Evolutionary conservation across 306 rosid genomes (phyloP).

Genomic region (Citrullus colocynthis): DNA sequence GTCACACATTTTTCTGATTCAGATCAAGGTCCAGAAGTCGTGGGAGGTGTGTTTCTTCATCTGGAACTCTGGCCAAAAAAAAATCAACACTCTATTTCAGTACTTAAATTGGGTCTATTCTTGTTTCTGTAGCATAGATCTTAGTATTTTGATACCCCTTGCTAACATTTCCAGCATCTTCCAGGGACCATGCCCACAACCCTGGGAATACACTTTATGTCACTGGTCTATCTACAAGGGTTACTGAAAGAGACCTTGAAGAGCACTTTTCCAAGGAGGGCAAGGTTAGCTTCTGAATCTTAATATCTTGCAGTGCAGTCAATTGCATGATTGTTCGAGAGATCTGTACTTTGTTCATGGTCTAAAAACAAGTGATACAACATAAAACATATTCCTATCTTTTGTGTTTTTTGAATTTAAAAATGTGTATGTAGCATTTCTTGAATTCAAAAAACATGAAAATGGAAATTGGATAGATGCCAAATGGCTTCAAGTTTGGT

Average conservation of each 20-base stretch:
- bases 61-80: background rate
- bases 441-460: background rate
- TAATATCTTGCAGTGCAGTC: background rate
- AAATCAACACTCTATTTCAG: background rate
- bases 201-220: slow-evolving; percentile 84
- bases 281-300: slow-evolving; percentile 36
- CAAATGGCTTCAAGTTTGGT: background rate
- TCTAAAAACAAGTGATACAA: background rate
- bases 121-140: background rate
- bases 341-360: background rate
- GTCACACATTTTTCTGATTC: slow-evolving; percentile 10
- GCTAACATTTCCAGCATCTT: slow-evolving; percentile 9
- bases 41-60: slow-evolving; percentile 43
- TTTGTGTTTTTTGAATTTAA: background rate
- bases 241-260: slow-evolving; percentile 75
- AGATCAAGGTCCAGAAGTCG: slow-evolving; percentile 83
- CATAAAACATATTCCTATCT: background rate
- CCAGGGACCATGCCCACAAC: slow-evolving; percentile 40
- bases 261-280: slow-evolving; percentile 93
- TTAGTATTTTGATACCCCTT: slow-evolving; percentile 2
- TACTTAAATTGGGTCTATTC: background rate
- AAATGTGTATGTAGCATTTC: background rate
- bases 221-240: slow-evolving; percentile 90
- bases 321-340: background rate
- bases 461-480: background rate